A percentile compares a stretch with the other conserved stretches of the same genome.
These are phyloP conservation scores for Pseudocercospora vitis DNA, from an alignment of 2,329 filamentous ascomycete genomes.

Conservation along the genomic window DNA sequence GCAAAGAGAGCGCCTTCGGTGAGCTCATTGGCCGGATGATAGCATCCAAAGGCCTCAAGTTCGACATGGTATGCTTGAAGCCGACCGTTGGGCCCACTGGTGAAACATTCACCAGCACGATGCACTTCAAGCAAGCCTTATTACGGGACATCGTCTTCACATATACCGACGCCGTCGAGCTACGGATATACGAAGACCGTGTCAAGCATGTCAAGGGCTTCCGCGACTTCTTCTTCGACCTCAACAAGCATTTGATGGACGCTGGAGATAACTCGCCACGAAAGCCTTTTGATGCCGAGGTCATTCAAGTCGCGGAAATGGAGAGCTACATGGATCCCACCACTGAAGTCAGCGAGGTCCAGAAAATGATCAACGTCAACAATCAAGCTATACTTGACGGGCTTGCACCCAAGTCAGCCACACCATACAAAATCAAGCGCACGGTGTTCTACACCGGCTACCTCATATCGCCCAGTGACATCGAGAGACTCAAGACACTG, in stretches of 20 bases:
- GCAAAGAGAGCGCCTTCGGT: slow-evolving; percentile 73
- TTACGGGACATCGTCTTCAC: slow-evolving; percentile 80
- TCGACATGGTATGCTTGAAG: slow-evolving; percentile 87
- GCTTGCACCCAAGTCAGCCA: slow-evolving; percentile 47
- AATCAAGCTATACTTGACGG: slow-evolving; percentile 61
- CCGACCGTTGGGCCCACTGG: slow-evolving; percentile 77
- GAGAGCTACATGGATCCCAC: slow-evolving; percentile 73
- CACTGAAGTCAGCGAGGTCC: slow-evolving; percentile 77
- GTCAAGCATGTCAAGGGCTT: slow-evolving; percentile 73
- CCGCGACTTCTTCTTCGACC: slow-evolving; percentile 75
- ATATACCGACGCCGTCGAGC: slow-evolving; percentile 78
- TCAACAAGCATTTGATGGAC: slow-evolving; percentile 64
- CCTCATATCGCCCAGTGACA: slow-evolving; percentile 71
- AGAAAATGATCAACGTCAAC: slow-evolving; percentile 85
- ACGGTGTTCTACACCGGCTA: slow-evolving; percentile 92
- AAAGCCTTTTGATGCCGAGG: slow-evolving; percentile 70
- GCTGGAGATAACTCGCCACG: slow-evolving; percentile 40
- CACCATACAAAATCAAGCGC: slow-evolving; percentile 72
- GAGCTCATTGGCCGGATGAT: slow-evolving; percentile 80
- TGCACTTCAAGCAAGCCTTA: slow-evolving; percentile 89
- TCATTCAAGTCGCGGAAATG: slow-evolving; percentile 80
- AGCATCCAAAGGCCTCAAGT: slow-evolving; percentile 72
- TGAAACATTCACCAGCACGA: slow-evolving; percentile 76
- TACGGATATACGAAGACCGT: slow-evolving; percentile 67
- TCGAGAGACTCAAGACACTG: slow-evolving; percentile 69